These are phyloP conservation scores for Gossypium rotundifolium DNA, from an alignment of 345 rosid genomes.

Conservation along the genomic window DNA sequence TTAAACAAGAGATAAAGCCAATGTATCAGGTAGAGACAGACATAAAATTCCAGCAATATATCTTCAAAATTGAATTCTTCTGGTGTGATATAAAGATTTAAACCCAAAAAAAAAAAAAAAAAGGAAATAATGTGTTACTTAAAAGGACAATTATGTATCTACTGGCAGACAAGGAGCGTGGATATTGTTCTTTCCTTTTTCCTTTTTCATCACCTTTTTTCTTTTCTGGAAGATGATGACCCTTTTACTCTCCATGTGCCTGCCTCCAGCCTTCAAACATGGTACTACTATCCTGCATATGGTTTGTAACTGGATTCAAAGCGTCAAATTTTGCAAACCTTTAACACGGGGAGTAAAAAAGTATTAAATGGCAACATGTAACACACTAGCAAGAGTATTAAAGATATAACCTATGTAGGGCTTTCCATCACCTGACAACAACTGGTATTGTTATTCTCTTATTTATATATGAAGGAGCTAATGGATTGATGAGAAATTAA, in stretches of 20 bases:
- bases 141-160: neutral
- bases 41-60: neutral
- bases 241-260: slow-evolving; percentile 41
- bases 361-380: slow-evolving; percentile 21
- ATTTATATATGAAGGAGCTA: neutral
- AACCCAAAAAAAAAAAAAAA: neutral
- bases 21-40: neutral
- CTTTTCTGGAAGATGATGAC: slow-evolving; percentile 27
- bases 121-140: neutral
- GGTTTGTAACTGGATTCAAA: neutral
- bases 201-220: neutral
- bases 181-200: slow-evolving; percentile 24
- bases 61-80: no score
- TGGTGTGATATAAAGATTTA: neutral
- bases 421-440: slow-evolving; percentile 32
- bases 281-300: slow-evolving; percentile 5
- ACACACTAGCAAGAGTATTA: slow-evolving; percentile 29
- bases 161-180: slow-evolving; percentile 41
- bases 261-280: slow-evolving; percentile 25
- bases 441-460: slow-evolving; percentile 18
- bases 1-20: neutral
- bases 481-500: neutral
- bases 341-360: neutral
- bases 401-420: slow-evolving; percentile 22
- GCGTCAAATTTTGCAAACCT: neutral